Conservation (phyloP, 108 stramenopile genomes). For the Nitzschia palea region DNA sequence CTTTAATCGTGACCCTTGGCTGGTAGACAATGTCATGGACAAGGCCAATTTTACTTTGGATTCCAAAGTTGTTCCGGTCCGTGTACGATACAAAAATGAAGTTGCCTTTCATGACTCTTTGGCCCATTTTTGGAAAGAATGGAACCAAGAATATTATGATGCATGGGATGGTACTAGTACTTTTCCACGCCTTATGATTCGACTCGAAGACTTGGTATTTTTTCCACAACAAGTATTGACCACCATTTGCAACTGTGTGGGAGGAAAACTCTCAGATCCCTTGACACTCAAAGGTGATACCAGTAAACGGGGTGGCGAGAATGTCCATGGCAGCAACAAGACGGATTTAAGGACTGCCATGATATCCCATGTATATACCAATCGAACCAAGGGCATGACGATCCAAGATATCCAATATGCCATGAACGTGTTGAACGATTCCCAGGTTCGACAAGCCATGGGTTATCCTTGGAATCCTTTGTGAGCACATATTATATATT, state of each 20-base stretch:
- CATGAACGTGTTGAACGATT: slow-evolving; percentile 1
- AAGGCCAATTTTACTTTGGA: slow-evolving; percentile 34
- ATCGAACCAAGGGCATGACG: slow-evolving; percentile 35
- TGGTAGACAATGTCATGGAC: slow-evolving; percentile 36
- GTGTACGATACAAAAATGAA: slow-evolving; percentile 31
- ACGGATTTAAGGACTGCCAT: slow-evolving; percentile 25
- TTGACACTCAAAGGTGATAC: slow-evolving; percentile 2
- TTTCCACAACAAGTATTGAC: slow-evolving; percentile 1
- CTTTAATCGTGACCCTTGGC: slow-evolving; percentile 31
- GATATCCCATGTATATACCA: slow-evolving; percentile 4
- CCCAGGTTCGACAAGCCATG: background rate
- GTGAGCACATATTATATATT: too few relatives aligned
- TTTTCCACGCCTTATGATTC: slow-evolving; percentile 71
- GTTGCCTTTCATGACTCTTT: slow-evolving; percentile 41
- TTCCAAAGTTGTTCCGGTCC: slow-evolving; percentile 8
- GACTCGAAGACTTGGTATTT: slow-evolving; percentile 75
- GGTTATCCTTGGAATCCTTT: slow-evolving; percentile 13
- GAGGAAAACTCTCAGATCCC: background rate
- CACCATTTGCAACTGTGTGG: slow-evolving; percentile 15
- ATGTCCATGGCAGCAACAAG: slow-evolving; percentile 17
- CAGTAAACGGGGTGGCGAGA: slow-evolving; percentile 11
- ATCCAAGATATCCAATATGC: slow-evolving; percentile 28
- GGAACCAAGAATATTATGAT: slow-evolving; percentile 72
- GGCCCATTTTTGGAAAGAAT: slow-evolving; percentile 68
- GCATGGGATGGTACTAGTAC: slow-evolving; percentile 10